Evolutionary conservation across 805 yeast species (phyloP).

Genomic region (Candida bentonensis): DNA sequence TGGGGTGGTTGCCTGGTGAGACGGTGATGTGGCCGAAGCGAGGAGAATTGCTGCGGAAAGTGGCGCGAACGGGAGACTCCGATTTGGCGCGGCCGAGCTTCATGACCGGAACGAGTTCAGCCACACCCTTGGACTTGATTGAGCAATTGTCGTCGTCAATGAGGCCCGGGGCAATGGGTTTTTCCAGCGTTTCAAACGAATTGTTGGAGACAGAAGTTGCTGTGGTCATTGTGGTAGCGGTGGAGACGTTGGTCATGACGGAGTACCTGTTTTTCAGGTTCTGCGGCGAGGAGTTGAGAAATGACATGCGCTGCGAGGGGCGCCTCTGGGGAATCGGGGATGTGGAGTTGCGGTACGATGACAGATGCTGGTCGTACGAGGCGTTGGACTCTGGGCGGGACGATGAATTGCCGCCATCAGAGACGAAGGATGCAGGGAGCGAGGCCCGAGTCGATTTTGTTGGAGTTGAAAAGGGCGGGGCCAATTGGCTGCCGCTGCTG

Average conservation of each 20-base stretch:
- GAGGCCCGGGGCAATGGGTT: conserved; percentile 6
- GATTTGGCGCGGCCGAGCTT: not conserved
- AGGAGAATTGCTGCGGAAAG: conserved; percentile 2
- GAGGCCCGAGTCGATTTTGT: not conserved
- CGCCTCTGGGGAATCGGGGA: not conserved
- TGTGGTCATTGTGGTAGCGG: not conserved
- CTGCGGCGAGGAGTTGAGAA: not conserved
- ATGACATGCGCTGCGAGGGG: conserved; percentile 2
- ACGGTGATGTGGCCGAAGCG: conserved; percentile 5
- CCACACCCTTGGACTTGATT: conserved; percentile 1
- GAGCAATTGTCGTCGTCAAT: conserved; percentile 2
- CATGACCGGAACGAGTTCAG: not conserved
- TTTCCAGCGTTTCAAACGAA: conserved; percentile 8
- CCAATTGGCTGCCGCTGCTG: not conserved
- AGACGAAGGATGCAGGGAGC: not conserved
- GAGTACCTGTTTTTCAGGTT: conserved; percentile 1
- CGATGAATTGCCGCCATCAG: too few relatives aligned
- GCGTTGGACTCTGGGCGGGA: not conserved
- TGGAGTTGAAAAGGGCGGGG: conserved; percentile 1
- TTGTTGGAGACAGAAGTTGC: conserved; percentile 3
- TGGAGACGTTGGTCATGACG: conserved; percentile 1
- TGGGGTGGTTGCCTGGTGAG: not conserved
- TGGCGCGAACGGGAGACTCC: not conserved
- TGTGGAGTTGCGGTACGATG: conserved; percentile 3
- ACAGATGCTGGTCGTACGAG: conserved; percentile 1